phyloP scores from a whole-genome alignment of 768 basidiomycete species.

The Pisolithus marmoratus region DNA sequence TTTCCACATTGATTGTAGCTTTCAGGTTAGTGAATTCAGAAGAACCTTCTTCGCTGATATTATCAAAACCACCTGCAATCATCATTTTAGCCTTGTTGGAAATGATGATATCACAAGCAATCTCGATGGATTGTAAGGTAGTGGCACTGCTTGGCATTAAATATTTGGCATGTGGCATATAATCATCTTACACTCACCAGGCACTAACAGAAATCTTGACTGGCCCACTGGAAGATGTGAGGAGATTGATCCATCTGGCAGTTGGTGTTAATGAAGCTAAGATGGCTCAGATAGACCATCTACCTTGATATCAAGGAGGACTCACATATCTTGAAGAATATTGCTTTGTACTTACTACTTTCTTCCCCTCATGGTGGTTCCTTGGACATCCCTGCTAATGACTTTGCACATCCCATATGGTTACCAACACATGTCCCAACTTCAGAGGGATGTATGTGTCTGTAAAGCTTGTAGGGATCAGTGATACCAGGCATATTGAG shows the following conservation, averaged over 20 bases:
- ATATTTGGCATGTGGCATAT: neutral
- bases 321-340: constrained; percentile 95
- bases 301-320: constrained; percentile 8
- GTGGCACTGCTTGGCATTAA: constrained; percentile 60
- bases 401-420: constrained; percentile 95
- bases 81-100: constrained; percentile 98
- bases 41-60: constrained; percentile 96
- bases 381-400: constrained; percentile 95
- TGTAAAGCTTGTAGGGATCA: constrained; percentile 96
- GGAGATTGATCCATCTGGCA: constrained; percentile 95
- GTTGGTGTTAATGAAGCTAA: constrained; percentile 98
- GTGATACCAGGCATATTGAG: constrained; percentile 97
- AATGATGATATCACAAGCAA: constrained; percentile 89
- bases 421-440: constrained; percentile 92
- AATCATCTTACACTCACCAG: constrained; percentile 51
- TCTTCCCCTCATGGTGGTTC: constrained; percentile 95
- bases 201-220: constrained; percentile 99
- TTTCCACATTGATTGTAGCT: constrained; percentile 94
- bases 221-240: constrained; percentile 94
- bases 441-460: constrained; percentile 94
- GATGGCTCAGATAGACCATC: constrained; percentile 3
- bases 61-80: constrained; percentile 99
- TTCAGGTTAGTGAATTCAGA: constrained; percentile 99
- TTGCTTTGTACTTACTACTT: constrained; percentile 97
- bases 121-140: constrained; percentile 95